phyloP scores from a whole-genome alignment of 1,284 basidiomycete species.

The Athelia psychrophila region DNA sequence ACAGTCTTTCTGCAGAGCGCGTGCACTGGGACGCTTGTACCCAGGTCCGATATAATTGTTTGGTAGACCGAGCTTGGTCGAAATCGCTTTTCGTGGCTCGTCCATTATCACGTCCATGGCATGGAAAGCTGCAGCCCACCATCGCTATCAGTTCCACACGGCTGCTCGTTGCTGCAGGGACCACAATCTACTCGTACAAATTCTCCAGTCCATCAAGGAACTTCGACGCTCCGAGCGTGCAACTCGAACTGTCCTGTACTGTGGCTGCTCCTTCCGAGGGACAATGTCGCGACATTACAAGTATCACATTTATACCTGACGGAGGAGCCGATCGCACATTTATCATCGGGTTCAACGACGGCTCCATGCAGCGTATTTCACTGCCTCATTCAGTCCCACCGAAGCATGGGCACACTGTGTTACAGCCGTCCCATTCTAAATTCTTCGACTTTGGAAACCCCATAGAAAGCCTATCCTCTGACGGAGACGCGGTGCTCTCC shows the following conservation, averaged over 20 bases:
- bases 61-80: constrained; percentile 57
- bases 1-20: constrained; percentile 46
- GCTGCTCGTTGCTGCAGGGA: constrained; percentile 63
- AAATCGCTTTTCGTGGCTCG: constrained; percentile 54
- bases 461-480: constrained; percentile 52
- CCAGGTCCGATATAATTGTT: constrained; percentile 50
- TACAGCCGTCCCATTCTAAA: constrained; percentile 14
- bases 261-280: constrained; percentile 34
- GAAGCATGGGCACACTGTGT: constrained; percentile 15
- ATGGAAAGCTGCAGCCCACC: constrained; percentile 51
- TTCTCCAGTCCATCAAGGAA: constrained; percentile 36
- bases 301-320: constrained; percentile 45
- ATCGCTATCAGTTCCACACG: constrained; percentile 57
- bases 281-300: constrained; percentile 48
- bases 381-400: constrained; percentile 10
- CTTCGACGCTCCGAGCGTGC: constrained; percentile 38
- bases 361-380: constrained; percentile 46
- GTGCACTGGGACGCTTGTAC: constrained; percentile 42
- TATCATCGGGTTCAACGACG: constrained; percentile 62
- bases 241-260: constrained; percentile 47
- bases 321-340: constrained; percentile 45
- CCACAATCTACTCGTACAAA: constrained; percentile 53
- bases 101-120: constrained; percentile 66
- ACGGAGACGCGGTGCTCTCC: constrained; percentile 44
- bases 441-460: constrained; percentile 39